Evolutionary conservation across 805 yeast species (phyloP).

Genomic region (Tetrapisispora phaffii): DNA sequence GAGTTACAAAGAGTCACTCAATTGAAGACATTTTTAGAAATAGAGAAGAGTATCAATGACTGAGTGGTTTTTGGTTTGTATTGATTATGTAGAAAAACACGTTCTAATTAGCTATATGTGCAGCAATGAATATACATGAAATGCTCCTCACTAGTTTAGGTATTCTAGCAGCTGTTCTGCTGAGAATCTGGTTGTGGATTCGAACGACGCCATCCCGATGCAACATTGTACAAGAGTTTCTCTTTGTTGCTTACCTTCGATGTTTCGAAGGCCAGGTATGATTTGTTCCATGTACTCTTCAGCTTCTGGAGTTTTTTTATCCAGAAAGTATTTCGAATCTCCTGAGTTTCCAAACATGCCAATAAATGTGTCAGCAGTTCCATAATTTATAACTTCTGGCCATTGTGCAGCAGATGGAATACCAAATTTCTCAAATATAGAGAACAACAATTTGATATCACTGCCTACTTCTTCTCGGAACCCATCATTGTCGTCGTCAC

Average conservation of each 20-base stretch:
- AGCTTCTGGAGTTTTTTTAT: slow-evolving; percentile 7
- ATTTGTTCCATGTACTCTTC: slow-evolving; percentile 6
- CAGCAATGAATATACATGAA: neutral
- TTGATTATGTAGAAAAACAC: neutral
- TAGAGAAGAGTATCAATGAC: slow-evolving; percentile 9
- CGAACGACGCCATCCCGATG: slow-evolving; percentile 35
- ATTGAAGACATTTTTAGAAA: slow-evolving; percentile 17
- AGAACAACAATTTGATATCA: slow-evolving; percentile 51
- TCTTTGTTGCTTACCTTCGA: slow-evolving; percentile 6
- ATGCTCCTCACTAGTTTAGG: neutral
- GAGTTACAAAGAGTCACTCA: slow-evolving; percentile 15
- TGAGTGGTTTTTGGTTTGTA: neutral
- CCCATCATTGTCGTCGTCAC: slow-evolving; percentile 10
- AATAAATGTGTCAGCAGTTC: slow-evolving; percentile 25
- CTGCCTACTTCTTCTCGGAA: slow-evolving; percentile 31
- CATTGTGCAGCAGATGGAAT: slow-evolving; percentile 41
- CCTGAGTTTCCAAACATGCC: slow-evolving; percentile 28
- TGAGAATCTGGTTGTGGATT: slow-evolving; percentile 34
- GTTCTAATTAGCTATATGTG: neutral
- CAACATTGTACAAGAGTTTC: slow-evolving; percentile 28
- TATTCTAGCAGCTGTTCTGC: neutral
- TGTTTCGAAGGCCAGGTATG: slow-evolving; percentile 18
- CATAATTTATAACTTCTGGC: slow-evolving; percentile 31
- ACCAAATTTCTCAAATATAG: slow-evolving; percentile 51
- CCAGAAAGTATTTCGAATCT: slow-evolving; percentile 16